Evolutionary conservation across 208 protist species (phyloP), one percentile per base, ranked within the genome.

Genomic region (Trypanosoma theileri): DNA sequence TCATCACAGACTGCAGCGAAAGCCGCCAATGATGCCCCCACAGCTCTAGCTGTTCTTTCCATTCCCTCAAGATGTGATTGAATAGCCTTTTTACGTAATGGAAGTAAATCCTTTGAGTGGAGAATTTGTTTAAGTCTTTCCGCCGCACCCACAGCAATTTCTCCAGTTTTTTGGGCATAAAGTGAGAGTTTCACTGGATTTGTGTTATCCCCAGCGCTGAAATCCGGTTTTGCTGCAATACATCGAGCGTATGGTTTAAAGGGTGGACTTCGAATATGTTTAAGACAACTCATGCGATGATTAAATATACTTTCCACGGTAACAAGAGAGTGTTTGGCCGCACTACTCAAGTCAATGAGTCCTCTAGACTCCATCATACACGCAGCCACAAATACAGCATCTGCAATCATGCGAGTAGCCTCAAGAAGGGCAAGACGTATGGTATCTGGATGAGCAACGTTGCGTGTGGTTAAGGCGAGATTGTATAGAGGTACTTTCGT

Each of bases 401-500:
- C 86, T 17, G 82, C 77, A 46, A 95, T 86, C 52, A 79, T 69
- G 59, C 84, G 81, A 40, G 57, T 73, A 9, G 82, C 81, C 62
- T 91, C 85, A 2, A 92, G 75, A 31, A 88, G 62, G 19, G 64
- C 75, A 55, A 76, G 63, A 59, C 60, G 71, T 42, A 80, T 73
- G 11, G 70, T 60, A 55, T 92, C 86, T 48, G 71, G 63, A 55
- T 69, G 56, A 7, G 76, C 79, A 8, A 42, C 59, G 22, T 64
- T 79, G 51, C 89, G 89, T 52, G 86, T 90, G 17, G 84, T 91
- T 22, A 95, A 74, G 12, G 73, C 79, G n/a, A 92, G 71, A 67
- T 95, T 95, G 75, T 90, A 73, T 42, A 92, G 58, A 41, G 89
- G 89, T 40, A 90, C 77, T 45, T 79, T 79, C 26, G 85, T 92